Percentiles rank a stretch among this genome's conserved stretches.
Evolutionary conservation across 225 moss, liverwort and hornwort genomes (phyloP).

Genomic region (Bryum argenteum): DNA sequence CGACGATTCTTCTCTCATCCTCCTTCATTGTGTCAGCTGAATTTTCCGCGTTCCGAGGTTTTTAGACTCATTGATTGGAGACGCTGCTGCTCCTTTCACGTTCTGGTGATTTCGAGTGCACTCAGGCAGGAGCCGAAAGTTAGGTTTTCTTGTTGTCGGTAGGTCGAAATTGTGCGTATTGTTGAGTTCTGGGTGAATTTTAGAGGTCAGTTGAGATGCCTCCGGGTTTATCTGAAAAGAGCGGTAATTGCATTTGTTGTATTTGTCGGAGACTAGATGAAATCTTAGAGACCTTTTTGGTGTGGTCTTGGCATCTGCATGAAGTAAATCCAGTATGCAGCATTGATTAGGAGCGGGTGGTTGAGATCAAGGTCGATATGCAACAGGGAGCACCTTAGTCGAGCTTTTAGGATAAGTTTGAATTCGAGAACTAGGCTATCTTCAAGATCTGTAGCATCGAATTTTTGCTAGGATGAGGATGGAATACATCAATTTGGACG

Average conservation of each 20-base stretch:
- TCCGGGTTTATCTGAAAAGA: not conserved
- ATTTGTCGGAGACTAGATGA: slow-evolving; percentile 10
- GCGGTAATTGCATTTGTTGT: not conserved
- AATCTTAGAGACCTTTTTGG: not conserved
- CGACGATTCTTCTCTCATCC: not conserved
- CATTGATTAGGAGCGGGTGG: not conserved
- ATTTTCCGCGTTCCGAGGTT: not conserved
- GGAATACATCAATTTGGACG: not conserved
- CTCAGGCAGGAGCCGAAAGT: not conserved
- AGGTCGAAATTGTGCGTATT: slow-evolving; percentile 15
- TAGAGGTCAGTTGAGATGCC: not conserved
- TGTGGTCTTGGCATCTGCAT: not conserved
- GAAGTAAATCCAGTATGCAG: not conserved
- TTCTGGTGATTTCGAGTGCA: not conserved
- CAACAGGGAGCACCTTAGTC: not conserved
- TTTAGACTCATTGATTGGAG: slow-evolving; percentile 2
- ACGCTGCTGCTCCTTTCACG: not conserved
- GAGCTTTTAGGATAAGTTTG: not conserved
- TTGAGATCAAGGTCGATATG: slow-evolving; percentile 3
- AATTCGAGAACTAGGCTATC: not conserved
- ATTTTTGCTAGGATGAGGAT: slow-evolving; percentile 3
- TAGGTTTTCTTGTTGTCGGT: slow-evolving; percentile 33
- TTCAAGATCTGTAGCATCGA: slow-evolving; percentile 6
- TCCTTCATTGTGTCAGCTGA: slow-evolving; percentile 16
- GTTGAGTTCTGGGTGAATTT: slow-evolving; percentile 18